phyloP scores from a whole-genome alignment of 768 basidiomycete genomes.

The Pleurotus pulmonarius region DNA sequence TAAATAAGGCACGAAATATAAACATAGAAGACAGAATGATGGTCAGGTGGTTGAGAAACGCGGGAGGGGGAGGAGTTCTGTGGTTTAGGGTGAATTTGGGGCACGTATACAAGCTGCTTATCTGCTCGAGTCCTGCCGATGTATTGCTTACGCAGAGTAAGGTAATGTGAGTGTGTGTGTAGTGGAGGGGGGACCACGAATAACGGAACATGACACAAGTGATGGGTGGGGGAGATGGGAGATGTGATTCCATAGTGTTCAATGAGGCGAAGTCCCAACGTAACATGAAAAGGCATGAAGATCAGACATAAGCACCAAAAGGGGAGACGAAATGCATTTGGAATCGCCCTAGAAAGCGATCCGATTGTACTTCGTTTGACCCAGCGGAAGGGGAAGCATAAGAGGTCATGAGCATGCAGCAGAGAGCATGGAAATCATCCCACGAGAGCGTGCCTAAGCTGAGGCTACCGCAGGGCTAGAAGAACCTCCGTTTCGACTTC shows the following conservation, averaged over 20 bases:
- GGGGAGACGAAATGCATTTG: not conserved
- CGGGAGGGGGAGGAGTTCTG: not conserved
- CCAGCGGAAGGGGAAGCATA: not conserved
- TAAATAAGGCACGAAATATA: conserved; percentile 3
- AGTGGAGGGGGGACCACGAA: not conserved
- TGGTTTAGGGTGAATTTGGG: too few relatives aligned
- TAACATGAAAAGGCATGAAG: too few relatives aligned
- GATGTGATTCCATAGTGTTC: not conserved
- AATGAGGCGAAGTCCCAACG: not conserved
- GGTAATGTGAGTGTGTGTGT: not conserved
- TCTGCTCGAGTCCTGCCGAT: not conserved
- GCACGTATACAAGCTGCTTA: not conserved
- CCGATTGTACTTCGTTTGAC: not conserved
- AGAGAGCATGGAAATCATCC: not conserved
- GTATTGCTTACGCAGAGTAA: not conserved
- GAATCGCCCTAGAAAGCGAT: not conserved
- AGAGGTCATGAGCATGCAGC: not conserved
- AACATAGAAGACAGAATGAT: not conserved
- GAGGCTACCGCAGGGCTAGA: conserved; percentile 33
- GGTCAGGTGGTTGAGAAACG: not conserved
- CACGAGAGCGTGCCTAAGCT: not conserved
- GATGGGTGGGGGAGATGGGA: not conserved
- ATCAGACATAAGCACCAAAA: not conserved
- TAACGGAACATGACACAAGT: not conserved
- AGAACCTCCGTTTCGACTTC: conserved; percentile 66